Base-by-base conservation (phyloP, 106 monocot species). In the Posidonia australis region DNA sequence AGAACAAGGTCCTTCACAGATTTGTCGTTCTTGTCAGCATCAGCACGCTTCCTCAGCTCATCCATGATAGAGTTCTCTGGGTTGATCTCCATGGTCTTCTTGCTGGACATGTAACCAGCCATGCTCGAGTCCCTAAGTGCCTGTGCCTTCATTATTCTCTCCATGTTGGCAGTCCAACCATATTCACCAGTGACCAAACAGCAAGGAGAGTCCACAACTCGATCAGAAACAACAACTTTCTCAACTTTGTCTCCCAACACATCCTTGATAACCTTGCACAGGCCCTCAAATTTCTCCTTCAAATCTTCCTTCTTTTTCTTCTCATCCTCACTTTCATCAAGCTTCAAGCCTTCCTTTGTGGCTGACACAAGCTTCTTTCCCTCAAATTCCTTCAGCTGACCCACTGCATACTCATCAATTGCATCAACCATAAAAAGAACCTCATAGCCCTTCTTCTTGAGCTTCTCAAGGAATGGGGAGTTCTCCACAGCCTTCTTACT, bases 21-120 rank as follows among this genome's bases (percentile, higher is more conserved):
- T 59, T 74, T 74, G 60, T 74, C 74, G 20, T 74, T 74, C 74
- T 74, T 74, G 67, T 74, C 74, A 11, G 74, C 74, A 13, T 74
- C 74, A 0, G 74, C 74, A 0, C 74, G 54, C 58, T 67, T 67
- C 66, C 74, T 59, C 22, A 76, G 63, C 58, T 76, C 76, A 10
- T 76, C 76, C 76, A 76, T 76, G 64, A 76, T 76, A 56, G 70
- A 44, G 46, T 76, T 76, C 54, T 76, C 76, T 11, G 70, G 76
- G 69, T 76, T 76, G 70, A 76, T 76, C 69, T 76, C 76, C 76
- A 76, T 76, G 1, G 76, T 76, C 69, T 76, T 76, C 63, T 76
- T 76, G 76, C 69, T 70, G 20, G 76, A 76, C 76, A 76, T 76
- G 69, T 76, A 76, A 10, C 60, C 59, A 26, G 47, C 51, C 71